Evolutionary conservation across 176 grass and related monocot genomes (phyloP), one percentile per base, ranked within the genome.

Genomic region (Carex cristatella): DNA sequence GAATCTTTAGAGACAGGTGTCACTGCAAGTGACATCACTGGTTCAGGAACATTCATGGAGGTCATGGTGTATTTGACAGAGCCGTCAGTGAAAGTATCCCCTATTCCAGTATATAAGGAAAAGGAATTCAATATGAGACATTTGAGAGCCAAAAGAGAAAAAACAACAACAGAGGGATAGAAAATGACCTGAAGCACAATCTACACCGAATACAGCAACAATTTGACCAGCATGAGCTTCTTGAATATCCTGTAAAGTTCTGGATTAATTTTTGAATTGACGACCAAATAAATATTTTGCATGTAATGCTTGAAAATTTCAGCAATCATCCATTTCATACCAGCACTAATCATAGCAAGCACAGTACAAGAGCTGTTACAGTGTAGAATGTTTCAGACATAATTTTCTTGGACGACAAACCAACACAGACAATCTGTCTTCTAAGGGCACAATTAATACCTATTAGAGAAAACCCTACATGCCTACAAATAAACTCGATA

Each of bases 41-140:
- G 95, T 86, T 98, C 95, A 90, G 95, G 93, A 42, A 98, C 93
- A 90, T 93, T 94, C 95, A 98, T 98, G 54, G 95, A 98, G 54
- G 95, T 98, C 95, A 98, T 94, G 14, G 95, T 98, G 84, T 98
- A 98, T 84, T 91, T 98, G 18, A 95, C 93, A 59, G 91, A 88
- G 60, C 95, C 95, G 84, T 98, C 90, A 33, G 95, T 98, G 87
- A 98, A 98, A 73, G 95, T 98, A 92, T 98, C 93, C 49, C 95
- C 95, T 98, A 86, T 84, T 86, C 69, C 85, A 87, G 61, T 44
- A 82, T 77, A 31, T 33, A 65, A 30, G 23, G 19, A 40, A 70
- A 32, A 56, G 3, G 13, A 56, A 12, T 57, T 77, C 15, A 56
- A 15, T 8, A 56, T 56, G 49, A 15, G 27, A 76, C 77, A 75